phyloP scores from a whole-genome alignment of 2,329 filamentous ascomycete species.

The Colletotrichum navitas region DNA sequence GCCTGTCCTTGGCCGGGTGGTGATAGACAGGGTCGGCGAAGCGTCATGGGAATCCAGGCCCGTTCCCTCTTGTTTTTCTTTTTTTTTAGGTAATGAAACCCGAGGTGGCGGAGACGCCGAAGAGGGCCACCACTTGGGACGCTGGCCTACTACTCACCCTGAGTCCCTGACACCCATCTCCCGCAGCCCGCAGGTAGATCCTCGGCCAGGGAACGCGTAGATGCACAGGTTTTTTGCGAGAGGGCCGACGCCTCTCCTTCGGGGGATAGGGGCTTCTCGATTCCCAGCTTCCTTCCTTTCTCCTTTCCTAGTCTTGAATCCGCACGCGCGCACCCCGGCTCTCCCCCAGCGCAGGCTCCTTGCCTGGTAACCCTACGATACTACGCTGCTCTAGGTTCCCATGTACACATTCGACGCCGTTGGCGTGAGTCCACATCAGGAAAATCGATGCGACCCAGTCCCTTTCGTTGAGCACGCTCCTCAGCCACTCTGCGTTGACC shows the following conservation, averaged over 20 bases:
- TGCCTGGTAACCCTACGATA: constrained; percentile 61
- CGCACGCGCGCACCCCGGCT: too few relatives aligned
- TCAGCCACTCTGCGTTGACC: constrained; percentile 57
- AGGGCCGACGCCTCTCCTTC: constrained; percentile 56
- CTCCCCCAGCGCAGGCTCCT: background rate
- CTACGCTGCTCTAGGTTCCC: background rate
- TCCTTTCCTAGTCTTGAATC: background rate
- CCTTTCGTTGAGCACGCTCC: constrained; percentile 57
- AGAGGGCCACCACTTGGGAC: constrained; percentile 50
- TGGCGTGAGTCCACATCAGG: constrained; percentile 59
- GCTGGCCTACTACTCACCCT: constrained; percentile 48
- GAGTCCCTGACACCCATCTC: constrained; percentile 53
- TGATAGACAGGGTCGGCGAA: constrained; percentile 50
- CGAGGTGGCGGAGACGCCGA: constrained; percentile 64
- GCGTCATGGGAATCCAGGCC: constrained; percentile 46
- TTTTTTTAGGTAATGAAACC: constrained; percentile 45
- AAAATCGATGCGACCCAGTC: constrained; percentile 70
- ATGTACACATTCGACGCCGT: background rate
- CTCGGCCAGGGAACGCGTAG: constrained; percentile 62
- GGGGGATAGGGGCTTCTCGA: constrained; percentile 15
- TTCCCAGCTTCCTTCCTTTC: constrained; percentile 35
- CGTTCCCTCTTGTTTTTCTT: constrained; percentile 11
- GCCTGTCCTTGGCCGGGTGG: constrained; percentile 5
- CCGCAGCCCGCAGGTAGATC: constrained; percentile 60
- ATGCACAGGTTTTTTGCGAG: constrained; percentile 62